These are phyloP conservation scores for Calonectria multiphialidica DNA, from an alignment of 2,329 filamentous ascomycete species.

Conservation along the genomic window DNA sequence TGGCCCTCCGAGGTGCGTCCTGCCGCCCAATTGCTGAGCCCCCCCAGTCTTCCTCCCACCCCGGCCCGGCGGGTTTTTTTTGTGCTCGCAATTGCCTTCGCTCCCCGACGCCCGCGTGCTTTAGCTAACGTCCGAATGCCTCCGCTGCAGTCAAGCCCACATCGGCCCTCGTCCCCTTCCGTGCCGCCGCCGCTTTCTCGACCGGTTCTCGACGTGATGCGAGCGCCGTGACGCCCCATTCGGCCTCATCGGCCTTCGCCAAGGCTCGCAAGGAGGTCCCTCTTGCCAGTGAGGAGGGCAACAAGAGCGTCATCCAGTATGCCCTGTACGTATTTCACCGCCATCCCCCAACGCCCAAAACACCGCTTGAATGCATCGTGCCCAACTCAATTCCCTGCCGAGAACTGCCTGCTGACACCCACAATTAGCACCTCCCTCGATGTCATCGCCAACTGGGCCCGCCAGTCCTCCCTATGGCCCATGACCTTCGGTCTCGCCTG, in stretches of 20 bases:
- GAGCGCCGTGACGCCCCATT: conserved; percentile 65
- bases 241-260: conserved; percentile 65
- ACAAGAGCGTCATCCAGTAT: conserved; percentile 86
- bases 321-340: conserved; percentile 75
- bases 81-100: conserved; percentile 15
- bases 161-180: conserved; percentile 72
- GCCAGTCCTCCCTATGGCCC: conserved; percentile 88
- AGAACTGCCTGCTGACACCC: conserved; percentile 15
- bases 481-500: conserved; percentile 91
- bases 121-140: conserved; percentile 21
- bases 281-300: conserved; percentile 81
- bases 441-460: conserved; percentile 84
- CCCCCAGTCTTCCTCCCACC: not conserved
- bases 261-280: conserved; percentile 77
- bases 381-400: not conserved
- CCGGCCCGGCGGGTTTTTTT: conserved; percentile 39
- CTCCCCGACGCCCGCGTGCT: not conserved
- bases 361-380: not conserved
- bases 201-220: conserved; percentile 76
- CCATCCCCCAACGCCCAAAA: not conserved
- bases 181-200: conserved; percentile 72
- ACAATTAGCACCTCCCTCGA: conserved; percentile 78
- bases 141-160: conserved; percentile 71
- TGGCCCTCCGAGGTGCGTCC: conserved; percentile 64
- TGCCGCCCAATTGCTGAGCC: conserved; percentile 3